Evolutionary conservation across 768 basidiomycete species (phyloP), one percentile per base, ranked within the genome.

Genomic region (Pleurotus sapidus): DNA sequence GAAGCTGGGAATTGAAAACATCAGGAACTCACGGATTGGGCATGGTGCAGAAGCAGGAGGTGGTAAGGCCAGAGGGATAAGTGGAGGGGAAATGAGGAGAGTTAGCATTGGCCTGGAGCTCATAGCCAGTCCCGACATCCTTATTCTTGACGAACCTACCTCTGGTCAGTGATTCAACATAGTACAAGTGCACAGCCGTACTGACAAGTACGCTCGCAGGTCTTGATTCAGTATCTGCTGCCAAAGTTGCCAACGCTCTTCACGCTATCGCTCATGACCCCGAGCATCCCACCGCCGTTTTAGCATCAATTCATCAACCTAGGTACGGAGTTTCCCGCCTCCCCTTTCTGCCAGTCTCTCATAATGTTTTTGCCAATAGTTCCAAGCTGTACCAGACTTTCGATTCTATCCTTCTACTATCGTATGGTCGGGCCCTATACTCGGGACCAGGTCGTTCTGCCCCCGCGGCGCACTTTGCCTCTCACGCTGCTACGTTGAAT

Each of bases 41-140:
- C 74, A 76, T 57, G 66, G 59, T 24, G 87, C 75, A 14, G 79
- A 81, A 58, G 68, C 69, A 39, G 85, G 87, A 3, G 86, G 87
- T 8, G 82, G 84, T 4, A 87, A 88, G 60, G 77, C 83, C 17
- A 78, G 93, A 47, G 95, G 93, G 0, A 93, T 97, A 51, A 91
- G 89, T 64, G 95, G 95, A 9, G 95, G 95, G 8, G 94, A 97
- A 70, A 91, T 91, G 78, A 81, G 95, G 46, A 76, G 95, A 49
- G 90, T 97, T 4, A 93, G 88, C 57, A 95, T 97, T 59, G 95
- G 93, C 4, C 72, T 95, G 38, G 95, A 96, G 72, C 78, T 97
- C 8, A 87, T 96, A 48, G 88, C 91, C 0, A 79, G 81, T 40
- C 95, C 95, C 0, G 91, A 94, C 65, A 77, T 97, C 9, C 70